Base-by-base conservation (phyloP, 2,329 filamentous ascomycete genomes). In the Phyllosticta capitalensis region DNA sequence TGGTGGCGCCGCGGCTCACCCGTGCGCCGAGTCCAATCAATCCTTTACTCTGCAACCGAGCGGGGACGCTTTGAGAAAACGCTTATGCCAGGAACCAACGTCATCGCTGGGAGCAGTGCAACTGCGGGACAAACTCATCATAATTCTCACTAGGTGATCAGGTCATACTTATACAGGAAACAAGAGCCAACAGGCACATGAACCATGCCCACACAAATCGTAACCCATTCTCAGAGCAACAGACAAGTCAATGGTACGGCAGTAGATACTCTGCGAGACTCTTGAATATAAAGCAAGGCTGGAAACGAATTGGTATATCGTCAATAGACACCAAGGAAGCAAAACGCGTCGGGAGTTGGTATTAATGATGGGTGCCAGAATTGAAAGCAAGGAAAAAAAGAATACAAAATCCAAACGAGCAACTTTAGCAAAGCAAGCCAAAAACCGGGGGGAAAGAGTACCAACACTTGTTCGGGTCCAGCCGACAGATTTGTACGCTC, bases 391-490 rank as follows among this genome's bases (percentile, higher is more conserved):
- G 49, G n/a, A 51, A 51, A 51, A 4, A 51, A 51, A 24, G 54
- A 52, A 54, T 54, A 52, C 57, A 45, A 54, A 51, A 55, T 38
- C 38, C 57, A 48, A 58, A 59, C 28, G 45, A 52, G 28, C 54
- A 51, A 53, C 10, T 9, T 9, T 12, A 19, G 9, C 57, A 38
- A 54, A 50, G 54, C 28, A 22, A 51, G 19, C 52, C 54, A 33
- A 55, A 60, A 56, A 56, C 54, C 48, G 53, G 58, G 58, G 58
- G 53, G 26, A 33, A 55, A 60, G 38, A 24, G 52, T 49, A 53
- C 55, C 58, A 56, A 60, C 58, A 56, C 58, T 48, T 60, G 54
- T 54, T 48, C 55, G 58, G 58, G 58, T 53, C 58, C 58, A 60
- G 58, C 58, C 58, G 55, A 54, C 58, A 60, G 49, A 56, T 38